phyloP scores from a whole-genome alignment of 2,329 filamentous ascomycete genomes.

The Sporothrix globosa region DNA sequence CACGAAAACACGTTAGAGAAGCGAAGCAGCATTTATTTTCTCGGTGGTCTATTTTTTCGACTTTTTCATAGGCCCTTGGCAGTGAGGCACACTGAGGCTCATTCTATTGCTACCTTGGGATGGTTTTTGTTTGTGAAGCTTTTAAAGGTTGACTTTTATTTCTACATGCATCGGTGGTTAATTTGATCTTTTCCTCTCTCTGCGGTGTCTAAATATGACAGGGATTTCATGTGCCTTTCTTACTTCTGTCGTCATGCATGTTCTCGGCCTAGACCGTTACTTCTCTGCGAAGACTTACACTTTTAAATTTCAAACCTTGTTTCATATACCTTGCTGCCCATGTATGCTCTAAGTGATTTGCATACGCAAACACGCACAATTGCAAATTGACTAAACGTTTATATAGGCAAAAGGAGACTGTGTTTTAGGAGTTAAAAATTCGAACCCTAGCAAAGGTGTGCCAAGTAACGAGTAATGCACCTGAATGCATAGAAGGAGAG shows the following conservation, averaged over 20 bases:
- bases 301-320: background rate
- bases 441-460: background rate
- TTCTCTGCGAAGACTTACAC: conserved; percentile 2
- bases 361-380: background rate
- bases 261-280: background rate
- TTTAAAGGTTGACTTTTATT: background rate
- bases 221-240: background rate
- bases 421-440: background rate
- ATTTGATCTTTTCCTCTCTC: background rate
- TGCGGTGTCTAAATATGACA: background rate
- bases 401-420: no score
- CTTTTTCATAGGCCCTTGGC: background rate
- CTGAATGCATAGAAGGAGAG: background rate
- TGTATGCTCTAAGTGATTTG: background rate
- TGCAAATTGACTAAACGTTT: no score
- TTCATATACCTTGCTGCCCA: background rate
- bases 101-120: background rate
- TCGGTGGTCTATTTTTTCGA: background rate
- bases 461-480: background rate
- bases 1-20: background rate
- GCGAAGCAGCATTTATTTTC: background rate
- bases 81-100: background rate
- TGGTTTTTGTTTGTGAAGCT: background rate
- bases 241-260: background rate
- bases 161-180: conserved; percentile 7